Conservation (phyloP, 164 flowering plant genomes). For the Aristolochia fimbriata region DNA sequence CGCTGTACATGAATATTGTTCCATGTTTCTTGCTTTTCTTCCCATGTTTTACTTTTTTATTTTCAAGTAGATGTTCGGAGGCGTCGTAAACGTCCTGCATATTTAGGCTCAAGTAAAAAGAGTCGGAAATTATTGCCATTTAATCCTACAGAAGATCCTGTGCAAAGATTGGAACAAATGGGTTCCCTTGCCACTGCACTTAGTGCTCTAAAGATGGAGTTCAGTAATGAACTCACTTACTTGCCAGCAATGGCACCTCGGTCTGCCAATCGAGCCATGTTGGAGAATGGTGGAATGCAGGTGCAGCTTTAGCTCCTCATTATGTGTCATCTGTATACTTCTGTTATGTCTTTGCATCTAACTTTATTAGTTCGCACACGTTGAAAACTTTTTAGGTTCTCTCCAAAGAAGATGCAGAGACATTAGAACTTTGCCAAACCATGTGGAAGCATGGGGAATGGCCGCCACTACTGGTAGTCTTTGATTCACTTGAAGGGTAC, state of each 20-base stretch:
- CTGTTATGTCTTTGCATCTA: not conserved
- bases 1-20: not conserved
- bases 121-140: conserved; percentile 47
- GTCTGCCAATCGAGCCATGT: conserved; percentile 47
- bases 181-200: conserved; percentile 61
- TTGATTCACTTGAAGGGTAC: conserved; percentile 68
- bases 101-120: conserved; percentile 39
- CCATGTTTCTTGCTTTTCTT: not conserved
- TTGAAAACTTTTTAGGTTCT: conserved; percentile 36
- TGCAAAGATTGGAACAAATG: conserved; percentile 47
- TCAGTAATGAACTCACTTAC: conserved; percentile 51
- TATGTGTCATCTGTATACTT: not conserved
- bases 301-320: conserved; percentile 14
- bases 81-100: conserved; percentile 34
- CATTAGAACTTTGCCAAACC: conserved; percentile 42
- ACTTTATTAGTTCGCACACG: not conserved
- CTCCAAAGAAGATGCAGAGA: conserved; percentile 50
- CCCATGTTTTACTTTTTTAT: not conserved
- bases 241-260: conserved; percentile 50
- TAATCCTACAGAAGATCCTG: conserved; percentile 43
- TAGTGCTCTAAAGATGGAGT: conserved; percentile 37
- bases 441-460: conserved; percentile 57
- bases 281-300: conserved; percentile 77
- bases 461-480: conserved; percentile 61
- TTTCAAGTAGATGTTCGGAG: conserved; percentile 31